Conservation (phyloP, 1,284 basidiomycete species). For the Trichosporon sp. region DNA sequence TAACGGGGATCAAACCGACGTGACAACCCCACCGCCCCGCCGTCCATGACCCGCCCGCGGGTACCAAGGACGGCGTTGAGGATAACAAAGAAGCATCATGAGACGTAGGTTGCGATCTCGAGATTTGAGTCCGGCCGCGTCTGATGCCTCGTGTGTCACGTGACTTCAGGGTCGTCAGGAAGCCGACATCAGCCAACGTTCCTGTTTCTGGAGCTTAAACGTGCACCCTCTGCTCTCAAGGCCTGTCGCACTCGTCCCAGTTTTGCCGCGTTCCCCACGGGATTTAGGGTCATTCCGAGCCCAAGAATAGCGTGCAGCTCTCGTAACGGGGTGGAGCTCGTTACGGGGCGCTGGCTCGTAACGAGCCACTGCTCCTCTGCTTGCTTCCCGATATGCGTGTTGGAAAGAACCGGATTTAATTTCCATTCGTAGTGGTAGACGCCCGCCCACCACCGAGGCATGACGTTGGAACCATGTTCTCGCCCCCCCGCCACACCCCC, state of each 20-base stretch:
- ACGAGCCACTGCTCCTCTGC: slow-evolving; percentile 3
- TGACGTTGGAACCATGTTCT: not conserved
- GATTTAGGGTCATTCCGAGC: slow-evolving; percentile 7
- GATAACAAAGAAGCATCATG: slow-evolving; percentile 6
- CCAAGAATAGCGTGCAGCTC: slow-evolving; percentile 7
- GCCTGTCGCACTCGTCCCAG: not conserved
- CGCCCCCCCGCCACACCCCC: not conserved
- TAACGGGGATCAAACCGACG: not conserved
- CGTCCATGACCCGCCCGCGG: slow-evolving; percentile 14
- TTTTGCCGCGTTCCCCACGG: slow-evolving; percentile 7
- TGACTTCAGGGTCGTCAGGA: not conserved
- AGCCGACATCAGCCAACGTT: not conserved
- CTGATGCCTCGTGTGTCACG: not conserved
- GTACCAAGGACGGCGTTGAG: slow-evolving; percentile 13
- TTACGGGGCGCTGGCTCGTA: not conserved
- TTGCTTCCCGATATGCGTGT: not conserved
- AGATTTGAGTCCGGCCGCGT: slow-evolving; percentile 5
- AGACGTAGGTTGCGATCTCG: slow-evolving; percentile 6
- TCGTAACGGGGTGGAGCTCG: slow-evolving; percentile 10
- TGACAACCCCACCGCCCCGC: slow-evolving; percentile 9
- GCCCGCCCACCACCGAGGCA: slow-evolving; percentile 5
- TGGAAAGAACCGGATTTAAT: not conserved
- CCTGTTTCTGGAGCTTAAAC: not conserved
- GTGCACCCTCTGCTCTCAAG: not conserved
- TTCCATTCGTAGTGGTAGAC: slow-evolving; percentile 9